Evolutionary conservation across 1,139 yeast genomes (phyloP).

Genomic region (Candida sp.): DNA sequence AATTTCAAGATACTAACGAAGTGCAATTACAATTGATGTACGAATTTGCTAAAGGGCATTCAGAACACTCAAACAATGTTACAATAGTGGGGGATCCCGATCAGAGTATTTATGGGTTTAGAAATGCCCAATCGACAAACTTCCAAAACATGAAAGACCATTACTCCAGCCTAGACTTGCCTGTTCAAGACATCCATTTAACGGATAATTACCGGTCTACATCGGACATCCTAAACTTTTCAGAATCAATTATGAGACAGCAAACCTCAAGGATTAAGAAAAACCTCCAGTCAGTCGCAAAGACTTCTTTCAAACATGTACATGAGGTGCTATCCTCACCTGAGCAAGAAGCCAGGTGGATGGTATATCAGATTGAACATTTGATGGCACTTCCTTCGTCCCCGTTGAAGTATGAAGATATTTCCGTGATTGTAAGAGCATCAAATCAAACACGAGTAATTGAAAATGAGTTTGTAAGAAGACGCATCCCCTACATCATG

Average conservation of each 20-base stretch:
- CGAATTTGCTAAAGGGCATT: constrained; percentile 46
- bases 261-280: constrained; percentile 47
- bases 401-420: constrained; percentile 47
- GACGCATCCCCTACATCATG: constrained; percentile 61
- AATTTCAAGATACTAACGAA: constrained; percentile 87
- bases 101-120: constrained; percentile 87
- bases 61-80: constrained; percentile 36
- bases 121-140: constrained; percentile 74
- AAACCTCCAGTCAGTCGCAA: constrained; percentile 43
- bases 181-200: constrained; percentile 38
- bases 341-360: constrained; percentile 54
- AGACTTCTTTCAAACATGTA: constrained; percentile 44
- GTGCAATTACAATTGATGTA: constrained; percentile 71
- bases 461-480: constrained; percentile 57
- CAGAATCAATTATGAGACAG: constrained; percentile 66
- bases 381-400: constrained; percentile 35
- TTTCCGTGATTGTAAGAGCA: constrained; percentile 70
- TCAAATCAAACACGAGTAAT: constrained; percentile 54
- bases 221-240: constrained; percentile 55
- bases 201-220: constrained; percentile 83
- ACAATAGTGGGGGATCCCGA: constrained; percentile 97
- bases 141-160: constrained; percentile 55
- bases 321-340: constrained; percentile 35
- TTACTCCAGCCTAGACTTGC: constrained; percentile 26
- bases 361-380: constrained; percentile 53